These are phyloP conservation scores for Venturiaceae sp. DNA, from an alignment of 2,329 filamentous ascomycete species.

Conservation along the genomic window DNA sequence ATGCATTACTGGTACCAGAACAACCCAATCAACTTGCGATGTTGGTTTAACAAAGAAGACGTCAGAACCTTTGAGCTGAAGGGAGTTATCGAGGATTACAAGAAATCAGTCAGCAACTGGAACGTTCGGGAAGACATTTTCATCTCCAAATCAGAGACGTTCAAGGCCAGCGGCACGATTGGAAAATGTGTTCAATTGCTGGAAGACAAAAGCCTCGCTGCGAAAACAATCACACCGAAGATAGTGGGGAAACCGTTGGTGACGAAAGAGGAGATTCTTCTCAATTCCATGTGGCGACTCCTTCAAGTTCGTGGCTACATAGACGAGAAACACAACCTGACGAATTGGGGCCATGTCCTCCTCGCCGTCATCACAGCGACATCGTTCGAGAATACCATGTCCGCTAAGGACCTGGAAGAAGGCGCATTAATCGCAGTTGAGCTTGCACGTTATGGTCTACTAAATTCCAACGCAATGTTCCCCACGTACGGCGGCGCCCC, in stretches of 20 bases:
- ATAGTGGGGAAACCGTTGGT: constrained; percentile 37
- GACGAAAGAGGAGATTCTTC: constrained; percentile 60
- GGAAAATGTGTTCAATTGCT: constrained; percentile 1
- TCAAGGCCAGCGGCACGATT: not conserved
- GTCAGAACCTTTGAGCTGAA: not conserved
- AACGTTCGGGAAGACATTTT: constrained; percentile 4
- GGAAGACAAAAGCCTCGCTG: constrained; percentile 14
- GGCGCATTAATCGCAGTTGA: constrained; percentile 77
- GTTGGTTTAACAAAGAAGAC: constrained; percentile 72
- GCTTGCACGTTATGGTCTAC: constrained; percentile 65
- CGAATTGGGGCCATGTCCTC: constrained; percentile 73
- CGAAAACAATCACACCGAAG: constrained; percentile 53
- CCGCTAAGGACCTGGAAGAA: constrained; percentile 58
- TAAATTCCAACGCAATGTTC: constrained; percentile 56
- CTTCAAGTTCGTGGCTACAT: constrained; percentile 83
- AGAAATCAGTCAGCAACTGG: not conserved
- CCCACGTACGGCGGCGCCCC: constrained; percentile 28
- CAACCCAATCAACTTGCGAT: constrained; percentile 65
- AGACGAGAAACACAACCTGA: constrained; percentile 68
- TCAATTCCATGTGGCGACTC: constrained; percentile 80
- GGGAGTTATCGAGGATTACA: not conserved
- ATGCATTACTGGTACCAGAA: constrained; percentile 77
- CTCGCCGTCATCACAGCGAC: constrained; percentile 51
- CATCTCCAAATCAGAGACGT: not conserved
- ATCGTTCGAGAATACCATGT: constrained; percentile 18